Percentiles rank a stretch among this genome's conserved stretches.
phyloP scores from a whole-genome alignment of 441 rosid genomes.

The Syzygium syzygioides region DNA sequence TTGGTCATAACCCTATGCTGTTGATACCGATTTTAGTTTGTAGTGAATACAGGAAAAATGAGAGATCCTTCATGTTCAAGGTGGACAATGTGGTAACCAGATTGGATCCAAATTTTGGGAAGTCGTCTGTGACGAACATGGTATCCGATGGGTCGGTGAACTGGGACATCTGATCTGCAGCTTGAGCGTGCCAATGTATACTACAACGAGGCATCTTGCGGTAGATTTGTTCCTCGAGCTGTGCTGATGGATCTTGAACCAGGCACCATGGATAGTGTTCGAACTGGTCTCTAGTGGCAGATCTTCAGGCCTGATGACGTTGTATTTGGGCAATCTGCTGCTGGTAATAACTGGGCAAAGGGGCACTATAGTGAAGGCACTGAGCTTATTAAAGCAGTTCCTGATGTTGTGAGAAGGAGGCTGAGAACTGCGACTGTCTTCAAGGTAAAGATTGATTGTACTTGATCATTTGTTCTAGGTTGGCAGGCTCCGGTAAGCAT shows the following conservation, averaged over 20 bases:
- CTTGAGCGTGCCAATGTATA: not conserved
- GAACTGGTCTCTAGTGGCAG: not conserved
- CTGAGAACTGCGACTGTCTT: not conserved
- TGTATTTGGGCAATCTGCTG: slow-evolving; percentile 5
- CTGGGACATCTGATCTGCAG: not conserved
- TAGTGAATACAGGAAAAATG: not conserved
- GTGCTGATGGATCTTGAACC: slow-evolving; percentile 13
- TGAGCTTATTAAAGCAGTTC: slow-evolving; percentile 4
- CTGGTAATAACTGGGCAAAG: slow-evolving; percentile 6
- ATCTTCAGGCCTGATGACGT: slow-evolving; percentile 8
- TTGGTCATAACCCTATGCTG: not conserved
- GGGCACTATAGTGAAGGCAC: not conserved
- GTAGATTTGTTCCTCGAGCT: slow-evolving; percentile 7
- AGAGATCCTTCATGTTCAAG: slow-evolving; percentile 6
- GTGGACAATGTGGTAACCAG: slow-evolving; percentile 4
- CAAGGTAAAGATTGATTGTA: not conserved
- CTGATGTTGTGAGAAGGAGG: slow-evolving; percentile 1
- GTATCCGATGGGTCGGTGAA: not conserved
- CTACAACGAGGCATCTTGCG: slow-evolving; percentile 7
- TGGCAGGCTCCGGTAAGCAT: not conserved
- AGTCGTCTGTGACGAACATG: slow-evolving; percentile 2
- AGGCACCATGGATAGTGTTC: slow-evolving; percentile 1
- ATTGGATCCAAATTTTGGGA: slow-evolving; percentile 7
- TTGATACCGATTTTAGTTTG: not conserved
- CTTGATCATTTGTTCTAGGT: not conserved